Percentiles rank a stretch among this genome's conserved stretches.
Evolutionary conservation across 2,329 filamentous ascomycete genomes (phyloP).

Genomic region (Aureobasidium sp.): DNA sequence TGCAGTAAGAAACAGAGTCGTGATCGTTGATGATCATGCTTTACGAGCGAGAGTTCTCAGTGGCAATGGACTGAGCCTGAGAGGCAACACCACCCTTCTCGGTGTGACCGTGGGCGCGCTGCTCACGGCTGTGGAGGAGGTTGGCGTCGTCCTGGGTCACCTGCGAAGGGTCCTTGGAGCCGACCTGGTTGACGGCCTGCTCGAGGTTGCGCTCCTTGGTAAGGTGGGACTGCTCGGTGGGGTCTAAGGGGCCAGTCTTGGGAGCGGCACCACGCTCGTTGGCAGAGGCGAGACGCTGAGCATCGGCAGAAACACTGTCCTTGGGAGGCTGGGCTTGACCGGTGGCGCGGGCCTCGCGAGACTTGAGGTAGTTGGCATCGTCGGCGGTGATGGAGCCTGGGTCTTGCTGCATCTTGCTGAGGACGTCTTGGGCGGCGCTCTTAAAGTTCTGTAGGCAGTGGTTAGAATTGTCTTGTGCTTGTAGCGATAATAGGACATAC

Average conservation of each 20-base stretch:
- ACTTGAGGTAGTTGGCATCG: conserved; percentile 35
- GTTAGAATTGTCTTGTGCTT: neutral
- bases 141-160: conserved; percentile 28
- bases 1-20: conserved; percentile 1
- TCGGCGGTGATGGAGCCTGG: conserved; percentile 28
- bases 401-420: conserved; percentile 22
- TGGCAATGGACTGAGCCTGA: conserved; percentile 25
- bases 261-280: conserved; percentile 21
- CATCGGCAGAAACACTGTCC: conserved; percentile 30
- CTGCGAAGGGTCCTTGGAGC: conserved; percentile 26
- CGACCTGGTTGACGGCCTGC: conserved; percentile 23
- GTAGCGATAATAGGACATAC: neutral
- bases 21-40: neutral
- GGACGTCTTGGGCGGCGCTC: conserved; percentile 24
- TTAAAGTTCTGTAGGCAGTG: conserved; percentile 20
- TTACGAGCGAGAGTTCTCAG: conserved; percentile 20
- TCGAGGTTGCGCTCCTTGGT: conserved; percentile 28
- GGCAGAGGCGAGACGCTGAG: conserved; percentile 32
- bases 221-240: conserved; percentile 24
- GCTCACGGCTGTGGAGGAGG: conserved; percentile 25
- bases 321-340: conserved; percentile 22
- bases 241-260: conserved; percentile 16
- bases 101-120: conserved; percentile 25
- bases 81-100: conserved; percentile 28
- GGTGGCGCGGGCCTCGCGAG: conserved; percentile 31